A percentile compares a stretch with the other conserved stretches of the same genome.
phyloP scores from a whole-genome alignment of 192 early-diverging fungal species.

The Coemansia sp. region DNA sequence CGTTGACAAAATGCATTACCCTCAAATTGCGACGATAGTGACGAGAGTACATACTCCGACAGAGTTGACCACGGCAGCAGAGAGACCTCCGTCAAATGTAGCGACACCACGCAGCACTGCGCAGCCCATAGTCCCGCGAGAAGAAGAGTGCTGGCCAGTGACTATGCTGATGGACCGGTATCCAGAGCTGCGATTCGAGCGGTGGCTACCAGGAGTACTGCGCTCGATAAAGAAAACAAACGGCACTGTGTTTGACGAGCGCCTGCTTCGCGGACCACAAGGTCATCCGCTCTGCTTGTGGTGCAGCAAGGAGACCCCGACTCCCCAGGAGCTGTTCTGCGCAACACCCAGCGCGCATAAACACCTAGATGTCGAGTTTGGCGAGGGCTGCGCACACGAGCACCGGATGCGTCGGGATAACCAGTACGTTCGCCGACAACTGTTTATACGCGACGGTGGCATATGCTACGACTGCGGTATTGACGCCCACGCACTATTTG shows the following conservation, averaged over 20 bases:
- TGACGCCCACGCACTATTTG: conserved; percentile 41
- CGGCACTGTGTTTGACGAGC: conserved; percentile 30
- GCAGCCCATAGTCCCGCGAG: conserved; percentile 28
- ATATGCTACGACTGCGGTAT: conserved; percentile 41
- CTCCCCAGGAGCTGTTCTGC: conserved; percentile 30
- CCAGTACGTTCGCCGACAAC: conserved; percentile 50
- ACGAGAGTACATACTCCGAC: not conserved
- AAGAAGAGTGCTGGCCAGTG: conserved; percentile 48
- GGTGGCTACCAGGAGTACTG: conserved; percentile 38
- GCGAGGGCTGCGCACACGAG: conserved; percentile 54
- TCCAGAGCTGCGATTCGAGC: conserved; percentile 47
- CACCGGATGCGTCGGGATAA: conserved; percentile 44
- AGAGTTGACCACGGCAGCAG: not conserved
- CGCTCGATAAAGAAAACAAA: conserved; percentile 16
- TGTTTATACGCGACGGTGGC: conserved; percentile 48
- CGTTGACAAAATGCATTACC: not conserved
- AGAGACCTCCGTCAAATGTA: not conserved
- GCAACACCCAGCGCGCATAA: not conserved
- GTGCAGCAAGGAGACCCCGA: conserved; percentile 38
- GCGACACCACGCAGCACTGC: conserved; percentile 23
- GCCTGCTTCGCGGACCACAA: conserved; percentile 37
- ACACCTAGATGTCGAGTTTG: conserved; percentile 11
- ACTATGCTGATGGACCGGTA: conserved; percentile 36
- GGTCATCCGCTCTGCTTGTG: conserved; percentile 44
- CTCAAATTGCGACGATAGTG: not conserved